These are phyloP conservation scores for Fusarium beomiforme DNA, from an alignment of 2,329 filamentous ascomycete species.

Conservation along the genomic window DNA sequence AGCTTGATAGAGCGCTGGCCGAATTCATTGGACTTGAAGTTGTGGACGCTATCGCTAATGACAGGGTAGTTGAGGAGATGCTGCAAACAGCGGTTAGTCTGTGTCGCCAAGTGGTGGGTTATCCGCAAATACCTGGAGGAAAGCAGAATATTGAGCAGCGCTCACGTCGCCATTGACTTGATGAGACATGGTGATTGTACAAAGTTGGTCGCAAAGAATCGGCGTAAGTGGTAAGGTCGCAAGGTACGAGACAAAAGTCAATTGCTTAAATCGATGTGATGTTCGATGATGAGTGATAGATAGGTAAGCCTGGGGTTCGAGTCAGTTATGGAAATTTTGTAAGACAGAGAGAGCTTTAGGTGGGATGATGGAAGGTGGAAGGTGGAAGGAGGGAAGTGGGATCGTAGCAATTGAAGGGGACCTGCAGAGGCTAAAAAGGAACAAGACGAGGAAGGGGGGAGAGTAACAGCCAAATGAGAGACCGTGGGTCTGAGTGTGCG, in stretches of 20 bases:
- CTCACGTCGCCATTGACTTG: slow-evolving; percentile 64
- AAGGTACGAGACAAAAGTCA: slow-evolving; percentile 14
- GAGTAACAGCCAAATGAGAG: slow-evolving; percentile 1
- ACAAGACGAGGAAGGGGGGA: slow-evolving; percentile 16
- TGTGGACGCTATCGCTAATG: slow-evolving; percentile 79
- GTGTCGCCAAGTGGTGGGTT: not conserved
- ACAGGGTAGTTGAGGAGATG: slow-evolving; percentile 88
- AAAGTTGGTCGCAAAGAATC: slow-evolving; percentile 16
- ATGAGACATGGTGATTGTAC: slow-evolving; percentile 49
- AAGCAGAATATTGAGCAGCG: slow-evolving; percentile 58
- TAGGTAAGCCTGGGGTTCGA: slow-evolving; percentile 12
- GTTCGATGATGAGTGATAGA: slow-evolving; percentile 17
- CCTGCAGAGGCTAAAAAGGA: slow-evolving; percentile 38
- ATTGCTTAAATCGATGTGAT: slow-evolving; percentile 3
- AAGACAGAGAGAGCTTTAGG: slow-evolving; percentile 4
- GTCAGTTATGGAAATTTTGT: slow-evolving; percentile 11
- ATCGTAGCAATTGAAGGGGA: slow-evolving; percentile 34
- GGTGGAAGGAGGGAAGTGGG: slow-evolving; percentile 20
- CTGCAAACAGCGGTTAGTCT: slow-evolving; percentile 54
- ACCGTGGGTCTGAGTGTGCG: slow-evolving; percentile 2
- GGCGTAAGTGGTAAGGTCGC: slow-evolving; percentile 1
- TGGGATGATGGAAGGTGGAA: slow-evolving; percentile 8
- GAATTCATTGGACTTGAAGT: slow-evolving; percentile 83
- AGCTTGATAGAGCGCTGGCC: slow-evolving; percentile 85
- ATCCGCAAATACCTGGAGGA: slow-evolving; percentile 52